These are phyloP conservation scores for Astrothelium subdiscretum DNA, from an alignment of 495 filamentous ascomycete species.

Conservation along the genomic window DNA sequence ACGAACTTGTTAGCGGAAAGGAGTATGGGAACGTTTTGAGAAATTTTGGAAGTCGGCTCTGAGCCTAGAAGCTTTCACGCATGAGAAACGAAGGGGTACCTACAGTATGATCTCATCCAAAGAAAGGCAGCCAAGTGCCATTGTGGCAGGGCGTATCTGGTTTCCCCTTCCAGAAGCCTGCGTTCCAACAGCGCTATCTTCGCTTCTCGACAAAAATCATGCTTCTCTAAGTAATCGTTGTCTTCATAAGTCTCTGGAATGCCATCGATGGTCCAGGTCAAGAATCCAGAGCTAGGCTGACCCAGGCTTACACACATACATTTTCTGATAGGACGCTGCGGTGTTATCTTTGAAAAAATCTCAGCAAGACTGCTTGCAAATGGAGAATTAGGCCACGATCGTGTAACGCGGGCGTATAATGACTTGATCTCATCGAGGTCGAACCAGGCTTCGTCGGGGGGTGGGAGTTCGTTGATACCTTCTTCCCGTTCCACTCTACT, in stretches of 20 bases:
- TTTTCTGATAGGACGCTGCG: neutral
- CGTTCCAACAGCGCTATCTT: neutral
- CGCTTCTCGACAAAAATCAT: neutral
- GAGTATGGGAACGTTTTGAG: no score
- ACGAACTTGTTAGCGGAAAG: no score
- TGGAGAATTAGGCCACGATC: neutral
- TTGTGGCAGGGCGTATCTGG: neutral
- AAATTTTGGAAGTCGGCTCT: no score
- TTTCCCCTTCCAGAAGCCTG: neutral
- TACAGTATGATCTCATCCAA: neutral
- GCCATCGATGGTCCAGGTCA: neutral
- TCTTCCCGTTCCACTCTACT: neutral
- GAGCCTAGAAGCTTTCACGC: no score
- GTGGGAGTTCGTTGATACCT: neutral
- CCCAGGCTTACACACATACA: neutral
- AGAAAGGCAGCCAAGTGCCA: neutral
- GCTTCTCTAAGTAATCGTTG: neutral
- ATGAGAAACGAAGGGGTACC: neutral
- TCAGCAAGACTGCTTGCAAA: neutral
- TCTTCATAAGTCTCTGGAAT: neutral
- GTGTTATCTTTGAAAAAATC: neutral
- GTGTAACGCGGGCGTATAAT: neutral
- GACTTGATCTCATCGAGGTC: neutral
- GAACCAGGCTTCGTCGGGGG: neutral
- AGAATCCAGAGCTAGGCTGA: neutral